phyloP scores from a whole-genome alignment of 768 basidiomycete genomes.

The Pleurotus eryngii region DNA sequence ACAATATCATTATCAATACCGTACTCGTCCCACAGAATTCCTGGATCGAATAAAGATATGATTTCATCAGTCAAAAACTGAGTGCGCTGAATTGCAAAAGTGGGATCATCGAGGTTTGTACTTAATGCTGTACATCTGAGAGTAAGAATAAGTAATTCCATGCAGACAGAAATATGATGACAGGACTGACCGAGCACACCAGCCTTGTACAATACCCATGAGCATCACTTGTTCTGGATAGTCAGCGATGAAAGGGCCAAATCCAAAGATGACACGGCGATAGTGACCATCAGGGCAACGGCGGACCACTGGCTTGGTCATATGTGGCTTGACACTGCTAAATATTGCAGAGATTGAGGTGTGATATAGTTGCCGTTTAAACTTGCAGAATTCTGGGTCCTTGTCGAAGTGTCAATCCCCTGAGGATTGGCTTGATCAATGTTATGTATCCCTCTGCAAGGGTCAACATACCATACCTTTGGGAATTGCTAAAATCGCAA shows the following conservation, averaged over 20 bases:
- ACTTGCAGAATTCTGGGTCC: slow-evolving; percentile 20
- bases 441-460: no score
- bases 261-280: slow-evolving; percentile 22
- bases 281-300: slow-evolving; percentile 28
- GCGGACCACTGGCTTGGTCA: slow-evolving; percentile 22
- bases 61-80: slow-evolving; percentile 15
- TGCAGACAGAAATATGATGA: no score
- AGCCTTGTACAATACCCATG: slow-evolving; percentile 28
- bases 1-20: slow-evolving; percentile 28
- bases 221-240: slow-evolving; percentile 35
- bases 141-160: no score
- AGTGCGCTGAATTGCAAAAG: slow-evolving; percentile 4
- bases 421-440: not conserved
- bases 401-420: slow-evolving; percentile 9
- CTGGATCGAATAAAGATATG: slow-evolving; percentile 11
- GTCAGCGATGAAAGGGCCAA: slow-evolving; percentile 36
- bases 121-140: slow-evolving; percentile 16
- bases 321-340: slow-evolving; percentile 16
- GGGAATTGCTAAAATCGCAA: slow-evolving; percentile 27
- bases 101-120: slow-evolving; percentile 21
- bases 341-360: slow-evolving; percentile 21
- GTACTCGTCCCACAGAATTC: slow-evolving; percentile 26
- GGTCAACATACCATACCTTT: slow-evolving; percentile 16
- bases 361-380: slow-evolving; percentile 28
- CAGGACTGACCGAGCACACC: slow-evolving; percentile 29